Percentiles rank a stretch among this genome's conserved stretches.
These are phyloP conservation scores for Auricularia sp. DNA, from an alignment of 768 basidiomycete genomes.

Conservation along the genomic window DNA sequence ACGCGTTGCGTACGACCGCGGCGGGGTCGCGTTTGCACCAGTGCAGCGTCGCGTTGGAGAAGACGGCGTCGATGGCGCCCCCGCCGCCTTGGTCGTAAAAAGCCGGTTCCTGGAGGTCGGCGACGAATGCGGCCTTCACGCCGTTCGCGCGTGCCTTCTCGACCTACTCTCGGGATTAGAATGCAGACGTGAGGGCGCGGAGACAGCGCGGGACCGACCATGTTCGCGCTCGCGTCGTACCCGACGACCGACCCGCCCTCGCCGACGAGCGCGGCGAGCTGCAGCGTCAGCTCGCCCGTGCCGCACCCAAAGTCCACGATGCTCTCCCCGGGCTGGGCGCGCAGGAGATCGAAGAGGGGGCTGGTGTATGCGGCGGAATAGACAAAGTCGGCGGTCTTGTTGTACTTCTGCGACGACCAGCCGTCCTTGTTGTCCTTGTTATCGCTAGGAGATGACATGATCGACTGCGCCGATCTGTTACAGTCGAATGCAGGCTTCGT, in stretches of 20 bases:
- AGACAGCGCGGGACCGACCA: slow-evolving; percentile 39
- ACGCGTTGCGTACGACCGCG: slow-evolving; percentile 53
- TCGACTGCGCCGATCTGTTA: too few species aligned
- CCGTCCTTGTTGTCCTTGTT: slow-evolving; percentile 17
- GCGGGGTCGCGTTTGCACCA: slow-evolving; percentile 75
- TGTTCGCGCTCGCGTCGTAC: slow-evolving; percentile 58
- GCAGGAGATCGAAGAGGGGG: slow-evolving; percentile 49
- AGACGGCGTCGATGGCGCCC: slow-evolving; percentile 58
- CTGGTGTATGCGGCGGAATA: slow-evolving; percentile 41
- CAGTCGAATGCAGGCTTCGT: too few species aligned
- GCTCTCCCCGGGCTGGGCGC: slow-evolving; percentile 54
- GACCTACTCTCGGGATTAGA: slow-evolving; percentile 30
- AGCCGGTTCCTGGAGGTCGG: slow-evolving; percentile 40
- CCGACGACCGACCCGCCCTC: slow-evolving; percentile 48
- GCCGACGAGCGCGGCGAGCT: slow-evolving; percentile 46
- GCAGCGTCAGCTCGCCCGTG: slow-evolving; percentile 63
- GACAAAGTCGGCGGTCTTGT: slow-evolving; percentile 57
- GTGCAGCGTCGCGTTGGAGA: slow-evolving; percentile 72
- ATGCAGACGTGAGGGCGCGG: not conserved
- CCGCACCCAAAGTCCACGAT: slow-evolving; percentile 79
- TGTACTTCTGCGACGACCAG: slow-evolving; percentile 56
- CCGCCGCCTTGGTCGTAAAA: slow-evolving; percentile 24
- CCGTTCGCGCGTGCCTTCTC: slow-evolving; percentile 40
- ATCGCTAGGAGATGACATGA: too few species aligned
- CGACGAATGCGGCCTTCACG: slow-evolving; percentile 35